phyloP scores from a whole-genome alignment of 1,284 basidiomycete species.

The Trichosporon coremiiforme region DNA sequence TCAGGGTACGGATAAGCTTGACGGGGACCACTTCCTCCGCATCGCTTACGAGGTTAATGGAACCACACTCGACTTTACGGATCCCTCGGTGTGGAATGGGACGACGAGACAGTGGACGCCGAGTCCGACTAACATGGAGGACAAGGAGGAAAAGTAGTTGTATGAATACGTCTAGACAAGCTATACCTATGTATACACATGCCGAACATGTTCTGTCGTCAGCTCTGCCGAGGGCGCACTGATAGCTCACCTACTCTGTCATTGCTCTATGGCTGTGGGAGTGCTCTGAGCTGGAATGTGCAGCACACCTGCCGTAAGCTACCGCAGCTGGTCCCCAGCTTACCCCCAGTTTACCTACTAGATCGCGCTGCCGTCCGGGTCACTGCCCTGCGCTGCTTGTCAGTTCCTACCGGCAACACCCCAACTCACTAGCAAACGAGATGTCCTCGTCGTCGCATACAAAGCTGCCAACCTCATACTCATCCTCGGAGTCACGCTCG shows the following conservation, averaged over 20 bases:
- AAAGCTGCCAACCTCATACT: conserved; percentile 52
- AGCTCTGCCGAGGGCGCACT: not conserved
- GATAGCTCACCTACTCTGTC: too few species aligned
- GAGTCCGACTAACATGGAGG: not conserved
- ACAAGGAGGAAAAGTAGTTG: not conserved
- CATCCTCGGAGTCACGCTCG: conserved; percentile 41
- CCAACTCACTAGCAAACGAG: conserved; percentile 35
- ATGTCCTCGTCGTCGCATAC: conserved; percentile 48
- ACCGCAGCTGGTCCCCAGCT: too few species aligned
- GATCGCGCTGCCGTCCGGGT: conserved; percentile 24
- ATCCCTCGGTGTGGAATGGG: conserved; percentile 32
- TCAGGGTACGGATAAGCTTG: conserved; percentile 24
- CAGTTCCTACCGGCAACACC: not conserved
- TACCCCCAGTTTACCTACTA: conserved; percentile 13
- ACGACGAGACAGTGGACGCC: conserved; percentile 25
- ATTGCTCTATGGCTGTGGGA: too few species aligned
- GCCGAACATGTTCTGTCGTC: not conserved
- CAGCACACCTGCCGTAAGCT: not conserved
- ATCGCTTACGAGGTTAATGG: conserved; percentile 40
- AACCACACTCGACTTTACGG: conserved; percentile 40
- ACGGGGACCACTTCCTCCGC: conserved; percentile 41
- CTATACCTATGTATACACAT: conserved; percentile 3
- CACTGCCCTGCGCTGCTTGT: conserved; percentile 22
- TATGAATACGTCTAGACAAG: not conserved
- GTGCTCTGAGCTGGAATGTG: too few species aligned